Evolutionary conservation across 495 filamentous ascomycete genomes (phyloP).

Genomic region (Trypethelium eluteriae): DNA sequence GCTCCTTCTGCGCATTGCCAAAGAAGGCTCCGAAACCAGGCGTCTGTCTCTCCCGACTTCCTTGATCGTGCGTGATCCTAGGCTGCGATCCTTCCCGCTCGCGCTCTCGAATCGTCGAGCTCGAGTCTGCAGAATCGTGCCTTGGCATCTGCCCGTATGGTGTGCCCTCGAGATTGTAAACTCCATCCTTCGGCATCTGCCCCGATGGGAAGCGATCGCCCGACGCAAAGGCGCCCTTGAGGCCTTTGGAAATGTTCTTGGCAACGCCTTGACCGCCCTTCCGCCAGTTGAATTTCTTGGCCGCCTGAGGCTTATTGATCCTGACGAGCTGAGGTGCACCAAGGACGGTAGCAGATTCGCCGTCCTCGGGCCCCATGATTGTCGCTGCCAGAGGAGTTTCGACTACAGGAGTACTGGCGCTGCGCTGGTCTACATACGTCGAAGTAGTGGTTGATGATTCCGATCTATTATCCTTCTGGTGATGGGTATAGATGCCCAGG

Average conservation of each 20-base stretch:
- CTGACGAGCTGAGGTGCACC: slow-evolving; percentile 82
- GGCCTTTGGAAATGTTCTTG: slow-evolving; percentile 86
- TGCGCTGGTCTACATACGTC: slow-evolving; percentile 52
- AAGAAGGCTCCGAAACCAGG: slow-evolving; percentile 61
- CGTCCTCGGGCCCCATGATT: slow-evolving; percentile 22
- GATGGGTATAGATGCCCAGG: slow-evolving; percentile 72
- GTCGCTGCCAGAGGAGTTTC: slow-evolving; percentile 16
- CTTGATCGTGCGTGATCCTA: slow-evolving; percentile 1
- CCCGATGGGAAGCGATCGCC: slow-evolving; percentile 33
- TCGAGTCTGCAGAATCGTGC: not conserved
- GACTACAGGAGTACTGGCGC: slow-evolving; percentile 17
- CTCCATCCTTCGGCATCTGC: slow-evolving; percentile 47
- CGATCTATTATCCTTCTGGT: slow-evolving; percentile 57
- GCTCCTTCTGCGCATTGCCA: slow-evolving; percentile 27
- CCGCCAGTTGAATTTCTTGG: slow-evolving; percentile 98
- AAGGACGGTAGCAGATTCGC: slow-evolving; percentile 59
- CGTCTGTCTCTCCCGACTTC: not conserved
- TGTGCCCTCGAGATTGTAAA: slow-evolving; percentile 46
- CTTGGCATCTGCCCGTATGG: slow-evolving; percentile 39
- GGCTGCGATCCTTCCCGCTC: slow-evolving; percentile 46
- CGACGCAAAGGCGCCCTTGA: slow-evolving; percentile 70
- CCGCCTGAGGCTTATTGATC: slow-evolving; percentile 73
- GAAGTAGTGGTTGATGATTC: slow-evolving; percentile 54
- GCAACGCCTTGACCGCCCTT: slow-evolving; percentile 87
- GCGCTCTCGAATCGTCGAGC: slow-evolving; percentile 40